phyloP scores from a whole-genome alignment of 345 rosid species.

The Rhizophora mangle region DNA sequence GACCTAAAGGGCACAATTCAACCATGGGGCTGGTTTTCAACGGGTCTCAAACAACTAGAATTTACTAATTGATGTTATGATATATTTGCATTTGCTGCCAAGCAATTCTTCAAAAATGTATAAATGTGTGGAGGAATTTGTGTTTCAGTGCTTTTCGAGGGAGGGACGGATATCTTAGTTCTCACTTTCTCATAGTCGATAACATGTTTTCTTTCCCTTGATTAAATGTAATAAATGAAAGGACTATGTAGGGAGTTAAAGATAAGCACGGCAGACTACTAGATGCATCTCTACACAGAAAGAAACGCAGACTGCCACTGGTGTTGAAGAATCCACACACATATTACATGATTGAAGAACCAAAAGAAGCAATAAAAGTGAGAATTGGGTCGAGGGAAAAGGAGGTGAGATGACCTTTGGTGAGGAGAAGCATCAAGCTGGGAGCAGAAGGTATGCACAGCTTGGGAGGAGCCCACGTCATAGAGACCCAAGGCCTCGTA shows the following conservation, averaged over 20 bases:
- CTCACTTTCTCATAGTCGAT: neutral
- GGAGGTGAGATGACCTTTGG: slow-evolving; percentile 46
- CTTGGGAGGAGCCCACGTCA: slow-evolving; percentile 58
- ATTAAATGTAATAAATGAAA: neutral
- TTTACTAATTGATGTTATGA: too few species aligned
- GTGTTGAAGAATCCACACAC: too few species aligned
- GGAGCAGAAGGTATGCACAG: slow-evolving; percentile 58
- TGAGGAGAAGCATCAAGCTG: slow-evolving; percentile 59
- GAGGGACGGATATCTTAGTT: too few species aligned
- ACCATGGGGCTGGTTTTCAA: too few species aligned
- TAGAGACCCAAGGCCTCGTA: slow-evolving; percentile 82
- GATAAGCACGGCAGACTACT: neutral
- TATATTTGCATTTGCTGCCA: too few species aligned
- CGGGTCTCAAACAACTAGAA: too few species aligned
- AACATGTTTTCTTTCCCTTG: neutral
- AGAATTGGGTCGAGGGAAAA: neutral
- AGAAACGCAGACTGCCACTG: too few species aligned
- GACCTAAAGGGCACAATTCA: too few species aligned
- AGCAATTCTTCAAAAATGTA: too few species aligned
- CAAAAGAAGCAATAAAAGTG: neutral
- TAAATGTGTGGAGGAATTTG: too few species aligned
- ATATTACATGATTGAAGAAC: too few species aligned
- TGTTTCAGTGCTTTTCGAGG: too few species aligned
- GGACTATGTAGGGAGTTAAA: neutral
- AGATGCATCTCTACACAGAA: neutral